Percentiles rank a stretch among this genome's conserved stretches.
Evolutionary conservation across 2,329 filamentous ascomycete species (phyloP).

Genomic region (Botryotinia calthae): DNA sequence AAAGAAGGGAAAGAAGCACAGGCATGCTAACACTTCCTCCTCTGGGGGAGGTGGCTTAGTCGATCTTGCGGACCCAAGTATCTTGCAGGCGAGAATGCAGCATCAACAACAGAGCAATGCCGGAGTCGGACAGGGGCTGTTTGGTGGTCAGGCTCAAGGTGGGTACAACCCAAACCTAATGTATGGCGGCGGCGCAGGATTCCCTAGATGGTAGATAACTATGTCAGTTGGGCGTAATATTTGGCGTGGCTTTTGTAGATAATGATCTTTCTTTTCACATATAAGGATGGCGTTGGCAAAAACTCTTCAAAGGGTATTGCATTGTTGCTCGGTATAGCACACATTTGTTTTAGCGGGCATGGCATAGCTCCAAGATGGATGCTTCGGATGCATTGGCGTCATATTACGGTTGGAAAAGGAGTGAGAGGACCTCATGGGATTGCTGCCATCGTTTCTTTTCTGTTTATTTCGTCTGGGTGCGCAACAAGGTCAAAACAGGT

Average conservation of each 20-base stretch:
- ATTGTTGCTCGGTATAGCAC: constrained; percentile 35
- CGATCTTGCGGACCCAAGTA: constrained; percentile 99
- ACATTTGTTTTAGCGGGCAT: constrained; percentile 50
- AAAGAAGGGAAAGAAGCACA: constrained; percentile 99
- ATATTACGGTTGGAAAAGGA: constrained; percentile 32
- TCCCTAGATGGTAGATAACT: constrained; percentile 62
- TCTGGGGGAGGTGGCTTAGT: constrained; percentile 98
- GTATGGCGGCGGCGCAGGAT: constrained; percentile 54
- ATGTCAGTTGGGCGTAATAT: constrained; percentile 31
- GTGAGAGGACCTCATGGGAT: constrained; percentile 34
- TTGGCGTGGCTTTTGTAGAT: constrained; percentile 33
- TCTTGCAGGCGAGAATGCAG: constrained; percentile 96
- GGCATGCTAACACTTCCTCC: constrained; percentile 99
- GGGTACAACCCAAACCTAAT: constrained; percentile 88
- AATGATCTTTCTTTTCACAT: constrained; percentile 37
- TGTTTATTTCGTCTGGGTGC: constrained; percentile 31
- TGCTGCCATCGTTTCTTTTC: constrained; percentile 29
- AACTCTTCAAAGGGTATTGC: constrained; percentile 35
- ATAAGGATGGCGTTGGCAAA: constrained; percentile 35
- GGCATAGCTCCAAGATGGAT: constrained; percentile 42
- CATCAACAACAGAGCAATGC: constrained; percentile 78
- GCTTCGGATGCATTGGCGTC: constrained; percentile 40
- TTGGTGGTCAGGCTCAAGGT: constrained; percentile 87
- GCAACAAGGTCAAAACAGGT: constrained; percentile 30
- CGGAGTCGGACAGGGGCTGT: constrained; percentile 84